These are phyloP conservation scores for Pascua guehoae DNA, from an alignment of 1,284 basidiomycete species.

Conservation along the genomic window DNA sequence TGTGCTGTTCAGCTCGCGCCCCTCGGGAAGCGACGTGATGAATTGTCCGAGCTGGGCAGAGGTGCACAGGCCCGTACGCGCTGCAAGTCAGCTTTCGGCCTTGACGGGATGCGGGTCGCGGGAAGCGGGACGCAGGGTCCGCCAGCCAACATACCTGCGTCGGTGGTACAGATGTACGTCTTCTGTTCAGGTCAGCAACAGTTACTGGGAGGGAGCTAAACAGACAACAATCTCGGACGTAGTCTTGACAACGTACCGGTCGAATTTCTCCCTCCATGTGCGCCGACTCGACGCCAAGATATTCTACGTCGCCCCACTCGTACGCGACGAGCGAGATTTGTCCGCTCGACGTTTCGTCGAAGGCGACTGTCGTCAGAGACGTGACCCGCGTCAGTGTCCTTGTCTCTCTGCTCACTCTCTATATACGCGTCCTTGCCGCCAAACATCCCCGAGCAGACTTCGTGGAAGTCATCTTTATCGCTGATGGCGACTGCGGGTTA, in stretches of 20 bases:
- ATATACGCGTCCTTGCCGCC: slow-evolving; percentile 73
- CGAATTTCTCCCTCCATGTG: not conserved
- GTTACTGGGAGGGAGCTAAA: slow-evolving; percentile 1
- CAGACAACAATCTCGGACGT: not conserved
- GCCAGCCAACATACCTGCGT: slow-evolving; percentile 27
- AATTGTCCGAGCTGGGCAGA: slow-evolving; percentile 70
- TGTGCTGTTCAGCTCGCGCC: slow-evolving; percentile 62
- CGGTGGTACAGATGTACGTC: slow-evolving; percentile 72
- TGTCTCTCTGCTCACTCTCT: slow-evolving; percentile 60
- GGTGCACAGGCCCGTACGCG: slow-evolving; percentile 67
- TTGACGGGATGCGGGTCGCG: not conserved
- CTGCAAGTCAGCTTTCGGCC: slow-evolving; percentile 48
- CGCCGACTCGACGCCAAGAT: slow-evolving; percentile 62
- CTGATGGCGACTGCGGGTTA: slow-evolving; percentile 37
- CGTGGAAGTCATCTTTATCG: slow-evolving; percentile 62
- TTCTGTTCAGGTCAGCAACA: slow-evolving; percentile 56
- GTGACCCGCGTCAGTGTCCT: not conserved
- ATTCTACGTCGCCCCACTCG: slow-evolving; percentile 83
- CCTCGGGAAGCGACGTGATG: slow-evolving; percentile 67
- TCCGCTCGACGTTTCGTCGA: slow-evolving; percentile 72
- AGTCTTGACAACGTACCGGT: slow-evolving; percentile 5
- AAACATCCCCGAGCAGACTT: slow-evolving; percentile 96
- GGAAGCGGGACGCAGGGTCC: too few relatives aligned
- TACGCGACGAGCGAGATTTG: slow-evolving; percentile 91
- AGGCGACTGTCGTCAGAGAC: slow-evolving; percentile 61